These are phyloP conservation scores for Ceratocystis cacaofunesta DNA, from an alignment of 2,329 filamentous ascomycete genomes.

Conservation along the genomic window DNA sequence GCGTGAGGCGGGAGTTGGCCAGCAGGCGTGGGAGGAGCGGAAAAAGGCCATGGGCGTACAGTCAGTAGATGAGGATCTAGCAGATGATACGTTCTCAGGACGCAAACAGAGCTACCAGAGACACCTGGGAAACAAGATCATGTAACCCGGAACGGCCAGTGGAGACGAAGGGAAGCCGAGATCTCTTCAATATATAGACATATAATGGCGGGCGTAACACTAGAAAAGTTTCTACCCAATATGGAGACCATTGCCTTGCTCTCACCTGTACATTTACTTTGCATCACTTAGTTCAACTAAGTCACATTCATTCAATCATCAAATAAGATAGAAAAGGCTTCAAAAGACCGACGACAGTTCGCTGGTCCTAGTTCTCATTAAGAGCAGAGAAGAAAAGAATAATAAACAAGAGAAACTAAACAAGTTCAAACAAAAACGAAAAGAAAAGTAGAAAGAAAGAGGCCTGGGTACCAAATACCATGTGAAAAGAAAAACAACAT, in stretches of 20 bases:
- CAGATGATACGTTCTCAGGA: background rate
- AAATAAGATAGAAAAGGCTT: background rate
- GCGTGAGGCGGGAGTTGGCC: slow-evolving; percentile 38
- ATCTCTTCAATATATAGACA: too few relatives aligned
- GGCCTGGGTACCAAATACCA: slow-evolving; percentile 1
- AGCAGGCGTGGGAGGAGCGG: slow-evolving; percentile 6
- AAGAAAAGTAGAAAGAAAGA: background rate
- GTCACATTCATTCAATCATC: background rate
- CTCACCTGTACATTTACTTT: too few relatives aligned
- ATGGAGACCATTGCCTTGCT: too few relatives aligned
- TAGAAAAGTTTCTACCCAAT: too few relatives aligned
- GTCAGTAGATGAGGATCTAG: background rate
- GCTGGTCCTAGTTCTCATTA: background rate
- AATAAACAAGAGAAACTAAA: slow-evolving; percentile 18
- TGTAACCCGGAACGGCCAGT: background rate
- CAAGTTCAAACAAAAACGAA: slow-evolving; percentile 19
- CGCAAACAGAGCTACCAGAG: slow-evolving; percentile 6
- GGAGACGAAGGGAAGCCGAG: too few relatives aligned
- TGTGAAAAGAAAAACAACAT: background rate
- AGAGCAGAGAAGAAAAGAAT: slow-evolving; percentile 14
- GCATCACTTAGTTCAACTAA: background rate
- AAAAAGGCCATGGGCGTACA: slow-evolving; percentile 1
- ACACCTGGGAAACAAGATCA: slow-evolving; percentile 13
- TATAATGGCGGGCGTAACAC: too few relatives aligned
- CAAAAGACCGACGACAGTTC: background rate